Base-by-base conservation (phyloP, 1,139 yeast species). In the Suhomyces chickasaworum region DNA sequence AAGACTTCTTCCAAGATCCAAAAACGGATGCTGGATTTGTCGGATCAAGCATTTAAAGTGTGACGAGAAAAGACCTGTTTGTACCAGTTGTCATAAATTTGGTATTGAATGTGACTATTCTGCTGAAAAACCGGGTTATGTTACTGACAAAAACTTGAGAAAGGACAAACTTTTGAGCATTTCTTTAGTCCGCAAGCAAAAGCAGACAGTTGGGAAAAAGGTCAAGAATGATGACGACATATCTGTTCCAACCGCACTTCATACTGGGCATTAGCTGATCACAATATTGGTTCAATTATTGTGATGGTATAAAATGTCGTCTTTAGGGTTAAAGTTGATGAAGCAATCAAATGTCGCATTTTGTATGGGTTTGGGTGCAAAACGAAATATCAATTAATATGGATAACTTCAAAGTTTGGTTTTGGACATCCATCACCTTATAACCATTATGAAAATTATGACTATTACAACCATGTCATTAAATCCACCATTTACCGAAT, bases 11-110 rank as follows among this genome's bases (percentile, higher is more conserved):
- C 78, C 77, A 2, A 57, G 80, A 41, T 69, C 78, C 6, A 71
- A 69, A 46, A 68, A 61, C 34, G 81, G 81, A 0, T 77, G 81
- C 54, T 77, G 77, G 78, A 71, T 73, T 42, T 77, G 81, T 53
- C 65, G 81, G 44, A 71, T 76, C 47, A 75, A 77, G 55, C 80
- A 75, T 57, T 64, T 76, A 52, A 75, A 75, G 55, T 75, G 80
- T 55, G 77, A 75, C 52, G 80, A 75, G 52, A 46, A 44, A 3
- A 63, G 68, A 50, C 80, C 80, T 0, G 53, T 53, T 10, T 75
- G 80, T 54, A 55, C 69, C 10, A 65, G 69, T 41, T 75, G 80
- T 56, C 42, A 51, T 4, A 71, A 69, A 45, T 72, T 71, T 54
- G 77, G 77, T n/a, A 68, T 75, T 41, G 62, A 56, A 21, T 75